phyloP scores from a whole-genome alignment of 768 basidiomycete genomes.

The Xerocomellus amylosporus region DNA sequence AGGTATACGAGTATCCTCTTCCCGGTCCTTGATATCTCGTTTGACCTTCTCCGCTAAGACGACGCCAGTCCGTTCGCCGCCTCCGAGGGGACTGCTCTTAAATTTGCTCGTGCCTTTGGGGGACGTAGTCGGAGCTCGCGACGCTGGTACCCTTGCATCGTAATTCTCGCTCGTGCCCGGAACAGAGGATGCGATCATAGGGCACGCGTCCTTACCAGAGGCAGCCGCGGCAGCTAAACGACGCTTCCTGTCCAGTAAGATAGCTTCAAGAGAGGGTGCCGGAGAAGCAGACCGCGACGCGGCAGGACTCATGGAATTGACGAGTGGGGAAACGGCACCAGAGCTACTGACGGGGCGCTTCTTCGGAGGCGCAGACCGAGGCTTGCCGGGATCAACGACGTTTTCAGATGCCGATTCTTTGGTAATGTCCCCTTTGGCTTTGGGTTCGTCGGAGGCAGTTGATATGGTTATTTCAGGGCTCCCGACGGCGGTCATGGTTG shows the following conservation, averaged over 20 bases:
- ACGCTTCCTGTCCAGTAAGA: slow-evolving; percentile 64
- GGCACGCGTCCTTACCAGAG: slow-evolving; percentile 15
- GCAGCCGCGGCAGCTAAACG: slow-evolving; percentile 36
- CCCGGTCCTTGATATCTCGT: slow-evolving; percentile 27
- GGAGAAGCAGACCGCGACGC: slow-evolving; percentile 43
- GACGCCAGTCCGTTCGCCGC: slow-evolving; percentile 40
- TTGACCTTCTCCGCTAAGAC: slow-evolving; percentile 52
- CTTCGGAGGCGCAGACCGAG: slow-evolving; percentile 8
- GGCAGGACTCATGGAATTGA: slow-evolving; percentile 12
- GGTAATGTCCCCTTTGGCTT: background rate
- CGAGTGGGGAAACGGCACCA: slow-evolving; percentile 8
- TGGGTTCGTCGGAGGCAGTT: background rate
- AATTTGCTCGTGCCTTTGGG: slow-evolving; percentile 55
- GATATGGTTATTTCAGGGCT: background rate
- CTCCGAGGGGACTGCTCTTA: slow-evolving; percentile 70
- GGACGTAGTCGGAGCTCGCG: slow-evolving; percentile 16
- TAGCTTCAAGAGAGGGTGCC: slow-evolving; percentile 61
- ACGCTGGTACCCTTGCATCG: slow-evolving; percentile 10
- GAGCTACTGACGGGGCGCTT: slow-evolving; percentile 18
- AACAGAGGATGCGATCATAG: slow-evolving; percentile 1
- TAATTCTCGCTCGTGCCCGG: slow-evolving; percentile 13
- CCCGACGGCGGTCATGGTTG: background rate
- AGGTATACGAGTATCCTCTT: slow-evolving; percentile 33
- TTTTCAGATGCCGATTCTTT: slow-evolving; percentile 1
- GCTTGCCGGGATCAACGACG: background rate